Base-by-base conservation (phyloP, 306 rosid genomes). In the Trifolium dubium region DNA sequence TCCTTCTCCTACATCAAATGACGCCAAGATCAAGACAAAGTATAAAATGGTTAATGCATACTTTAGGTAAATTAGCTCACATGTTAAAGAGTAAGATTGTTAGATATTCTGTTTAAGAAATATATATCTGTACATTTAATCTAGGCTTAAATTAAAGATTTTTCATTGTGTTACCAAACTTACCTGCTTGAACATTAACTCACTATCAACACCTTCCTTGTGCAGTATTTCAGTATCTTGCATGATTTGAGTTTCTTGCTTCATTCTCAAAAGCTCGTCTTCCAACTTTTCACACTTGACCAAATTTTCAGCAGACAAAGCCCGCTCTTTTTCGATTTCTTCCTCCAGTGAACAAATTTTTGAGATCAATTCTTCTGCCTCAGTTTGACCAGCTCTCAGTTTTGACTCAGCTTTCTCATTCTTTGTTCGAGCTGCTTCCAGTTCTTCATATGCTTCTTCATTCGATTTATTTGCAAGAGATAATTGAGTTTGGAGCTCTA, bases 181-280 rank as follows among this genome's bases (percentile, higher is more conserved):
- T 40, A 91, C 97, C 97, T 91, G 91, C 71, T 77, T 88, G 40
- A 65, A 60, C 84, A 82, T 84, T 71, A 86, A 55, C 72, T 89
- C 82, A 32, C 35, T 56, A 56, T 56, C 63, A 28, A 11, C 63
- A 23, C 63, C 34, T 28, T 56, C 35, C 63, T 15, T 23, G 29
- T 56, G 34, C 34, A 56, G 4, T 28, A 28, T 56, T 28, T 56
- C 8, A 56, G 63, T 23, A 6, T 56, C 15, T 56, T 28, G 63
- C 32, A 10, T n/a, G 8, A 23, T 3, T 23, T 23, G 34, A 71
- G 82, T 82, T 77, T 86, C 89, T 6, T 67, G 73, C 79, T 80
- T 87, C 85, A 86, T 71, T 60, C 71, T 83, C 34, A 63, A 73
- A 65, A 91, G 84, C 59, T 89, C 96, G 64, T 65, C 80, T 66